Percentiles rank a stretch among this genome's conserved stretches.
These are phyloP conservation scores for Penicillium sp. DNA, from an alignment of 2,329 filamentous ascomycete species.

Conservation along the genomic window DNA sequence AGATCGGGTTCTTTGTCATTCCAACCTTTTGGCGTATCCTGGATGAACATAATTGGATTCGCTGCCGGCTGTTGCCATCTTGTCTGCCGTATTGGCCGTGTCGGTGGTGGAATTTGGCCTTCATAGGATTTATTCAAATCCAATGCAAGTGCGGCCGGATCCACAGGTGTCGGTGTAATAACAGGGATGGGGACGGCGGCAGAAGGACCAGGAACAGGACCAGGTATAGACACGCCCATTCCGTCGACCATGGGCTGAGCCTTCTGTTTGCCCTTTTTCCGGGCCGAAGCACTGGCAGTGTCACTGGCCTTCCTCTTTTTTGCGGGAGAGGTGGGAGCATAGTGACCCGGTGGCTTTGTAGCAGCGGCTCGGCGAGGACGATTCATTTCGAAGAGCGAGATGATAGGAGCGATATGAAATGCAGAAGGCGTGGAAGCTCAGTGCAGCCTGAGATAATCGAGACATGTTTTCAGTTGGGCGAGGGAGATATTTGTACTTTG, in stretches of 20 bases:
- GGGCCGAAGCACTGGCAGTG: too few species aligned
- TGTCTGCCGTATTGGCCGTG: background rate
- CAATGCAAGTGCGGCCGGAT: background rate
- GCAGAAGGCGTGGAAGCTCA: background rate
- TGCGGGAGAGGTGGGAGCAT: background rate
- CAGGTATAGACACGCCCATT: background rate
- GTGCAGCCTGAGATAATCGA: background rate
- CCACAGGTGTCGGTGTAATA: background rate
- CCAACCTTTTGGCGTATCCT: slow-evolving; percentile 3
- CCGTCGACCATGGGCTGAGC: background rate
- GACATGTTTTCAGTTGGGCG: background rate
- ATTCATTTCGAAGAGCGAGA: background rate
- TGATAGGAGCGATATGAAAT: background rate
- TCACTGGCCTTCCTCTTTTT: background rate
- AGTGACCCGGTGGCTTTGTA: background rate
- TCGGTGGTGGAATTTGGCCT: background rate
- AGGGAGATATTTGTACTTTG: background rate
- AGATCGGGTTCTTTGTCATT: background rate
- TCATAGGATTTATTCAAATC: background rate
- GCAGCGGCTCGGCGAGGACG: background rate
- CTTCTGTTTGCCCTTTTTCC: background rate
- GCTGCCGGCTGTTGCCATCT: background rate
- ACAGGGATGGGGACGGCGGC: background rate
- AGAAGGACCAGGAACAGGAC: too few species aligned
- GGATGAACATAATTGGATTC: background rate